phyloP scores from a whole-genome alignment of 2,329 filamentous ascomycete genomes.

The Botrytis squamosa region DNA sequence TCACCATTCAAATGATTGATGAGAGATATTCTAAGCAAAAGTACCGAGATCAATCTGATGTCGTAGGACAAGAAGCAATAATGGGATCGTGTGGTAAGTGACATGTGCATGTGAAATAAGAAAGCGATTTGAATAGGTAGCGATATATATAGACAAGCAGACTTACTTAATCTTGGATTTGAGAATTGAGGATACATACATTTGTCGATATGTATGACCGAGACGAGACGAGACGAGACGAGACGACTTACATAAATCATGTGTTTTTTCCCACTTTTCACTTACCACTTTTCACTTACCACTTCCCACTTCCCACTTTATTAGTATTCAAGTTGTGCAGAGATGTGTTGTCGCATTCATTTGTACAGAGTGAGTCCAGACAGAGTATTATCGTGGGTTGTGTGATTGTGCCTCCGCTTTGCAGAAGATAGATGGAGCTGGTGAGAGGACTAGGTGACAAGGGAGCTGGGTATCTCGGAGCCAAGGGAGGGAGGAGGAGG shows the following conservation, averaged over 20 bases:
- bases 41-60: neutral
- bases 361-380: neutral
- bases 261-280: neutral
- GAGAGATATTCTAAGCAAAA: neutral
- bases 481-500: too few species aligned
- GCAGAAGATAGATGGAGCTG: neutral
- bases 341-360: neutral
- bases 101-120: neutral
- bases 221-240: neutral
- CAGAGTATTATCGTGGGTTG: neutral
- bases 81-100: neutral
- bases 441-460: neutral
- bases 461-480: neutral
- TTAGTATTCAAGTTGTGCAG: neutral
- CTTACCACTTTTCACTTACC: neutral
- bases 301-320: neutral
- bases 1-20: neutral
- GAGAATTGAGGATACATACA: neutral
- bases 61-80: neutral
- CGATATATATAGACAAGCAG: neutral
- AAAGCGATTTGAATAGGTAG: neutral
- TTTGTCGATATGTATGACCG: neutral
- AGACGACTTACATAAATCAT: neutral
- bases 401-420: conserved; percentile 1
- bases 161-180: neutral